Conservation (phyloP, 176 grass and related monocot genomes). For the Miscanthus lutarioriparius region DNA sequence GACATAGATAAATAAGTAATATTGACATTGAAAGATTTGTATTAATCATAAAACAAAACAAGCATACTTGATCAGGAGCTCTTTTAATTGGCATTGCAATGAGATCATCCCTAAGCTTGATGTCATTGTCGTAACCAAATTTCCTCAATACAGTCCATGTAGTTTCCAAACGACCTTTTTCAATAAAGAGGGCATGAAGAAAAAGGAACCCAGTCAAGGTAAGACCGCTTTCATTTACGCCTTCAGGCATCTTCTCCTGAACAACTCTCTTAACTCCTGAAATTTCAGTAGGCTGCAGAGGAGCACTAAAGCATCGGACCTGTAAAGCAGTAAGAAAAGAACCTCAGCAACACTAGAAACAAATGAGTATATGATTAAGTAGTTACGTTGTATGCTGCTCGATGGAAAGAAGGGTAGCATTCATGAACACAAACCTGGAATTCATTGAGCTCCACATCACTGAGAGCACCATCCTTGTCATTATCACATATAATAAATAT, state of each 20-base stretch:
- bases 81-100: constrained; percentile 74
- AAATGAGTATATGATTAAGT: constrained; percentile 12
- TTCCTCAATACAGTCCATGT: constrained; percentile 98
- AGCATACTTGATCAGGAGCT: constrained; percentile 88
- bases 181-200: constrained; percentile 95
- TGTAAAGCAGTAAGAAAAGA: constrained; percentile 32
- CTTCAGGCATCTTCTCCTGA: constrained; percentile 97
- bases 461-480: constrained; percentile 91
- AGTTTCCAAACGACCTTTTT: constrained; percentile 95
- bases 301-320: constrained; percentile 91
- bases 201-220: constrained; percentile 97
- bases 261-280: constrained; percentile 91
- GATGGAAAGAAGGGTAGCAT: background rate
- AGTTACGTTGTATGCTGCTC: background rate
- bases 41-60: constrained; percentile 10
- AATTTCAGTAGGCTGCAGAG: constrained; percentile 92
- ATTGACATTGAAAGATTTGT: background rate
- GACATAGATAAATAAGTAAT: background rate
- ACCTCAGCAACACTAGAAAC: background rate
- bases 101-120: constrained; percentile 94
- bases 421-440: constrained; percentile 66
- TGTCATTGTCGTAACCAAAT: constrained; percentile 94
- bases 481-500: constrained; percentile 93
- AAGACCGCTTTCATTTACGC: constrained; percentile 78
- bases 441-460: constrained; percentile 89